Percentiles rank a stretch among this genome's conserved stretches.
phyloP scores from a whole-genome alignment of 2,329 filamentous ascomycete genomes.

The Neophaeococcomyces aloes region DNA sequence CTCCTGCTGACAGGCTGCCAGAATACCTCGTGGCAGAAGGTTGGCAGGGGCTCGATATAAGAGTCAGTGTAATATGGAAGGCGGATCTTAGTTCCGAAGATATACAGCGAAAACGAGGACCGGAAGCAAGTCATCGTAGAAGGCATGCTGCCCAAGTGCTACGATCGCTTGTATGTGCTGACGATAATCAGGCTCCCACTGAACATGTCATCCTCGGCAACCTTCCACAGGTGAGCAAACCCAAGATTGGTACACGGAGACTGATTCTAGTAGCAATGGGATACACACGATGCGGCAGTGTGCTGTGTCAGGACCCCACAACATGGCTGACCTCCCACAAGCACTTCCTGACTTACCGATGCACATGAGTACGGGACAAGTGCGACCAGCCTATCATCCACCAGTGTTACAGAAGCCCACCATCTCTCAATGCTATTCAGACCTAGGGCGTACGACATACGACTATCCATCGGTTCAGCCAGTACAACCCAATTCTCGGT shows the following conservation, averaged over 20 bases:
- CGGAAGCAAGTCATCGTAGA: constrained; percentile 6
- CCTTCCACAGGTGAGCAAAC: constrained; percentile 1
- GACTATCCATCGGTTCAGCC: not conserved
- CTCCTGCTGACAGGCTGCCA: not conserved
- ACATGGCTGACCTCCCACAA: not conserved
- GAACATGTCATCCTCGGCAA: not conserved
- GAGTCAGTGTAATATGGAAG: constrained; percentile 7
- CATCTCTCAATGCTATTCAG: not conserved
- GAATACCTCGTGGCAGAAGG: constrained; percentile 7
- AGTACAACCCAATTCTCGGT: constrained; percentile 6
- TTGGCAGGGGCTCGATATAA: constrained; percentile 4
- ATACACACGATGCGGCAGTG: not conserved
- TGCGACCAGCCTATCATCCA: not conserved
- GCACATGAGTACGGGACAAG: not conserved
- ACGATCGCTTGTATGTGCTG: not conserved
- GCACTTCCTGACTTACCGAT: not conserved
- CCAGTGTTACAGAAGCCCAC: not conserved
- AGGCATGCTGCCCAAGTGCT: not conserved
- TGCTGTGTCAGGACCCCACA: not conserved
- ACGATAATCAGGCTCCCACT: not conserved
- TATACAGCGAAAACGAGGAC: constrained; percentile 4
- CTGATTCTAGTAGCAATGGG: not conserved
- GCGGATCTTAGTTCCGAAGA: constrained; percentile 5
- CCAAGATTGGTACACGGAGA: no score
- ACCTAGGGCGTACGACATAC: not conserved